Conservation (phyloP, 306 rosid genomes). For the Trichosanthes truncata region DNA sequence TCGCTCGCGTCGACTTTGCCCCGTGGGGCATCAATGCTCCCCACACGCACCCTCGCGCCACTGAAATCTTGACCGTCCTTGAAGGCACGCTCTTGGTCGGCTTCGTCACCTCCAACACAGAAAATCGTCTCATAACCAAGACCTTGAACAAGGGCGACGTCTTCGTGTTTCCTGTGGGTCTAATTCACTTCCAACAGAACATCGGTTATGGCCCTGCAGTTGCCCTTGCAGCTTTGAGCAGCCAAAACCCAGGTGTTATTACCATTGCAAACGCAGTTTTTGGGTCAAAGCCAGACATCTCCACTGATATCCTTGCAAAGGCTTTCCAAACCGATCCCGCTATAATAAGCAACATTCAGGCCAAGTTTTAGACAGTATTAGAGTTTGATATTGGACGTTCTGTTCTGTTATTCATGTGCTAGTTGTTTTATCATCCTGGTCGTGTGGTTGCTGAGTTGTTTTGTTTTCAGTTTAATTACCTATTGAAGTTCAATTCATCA, state of each 20-base stretch:
- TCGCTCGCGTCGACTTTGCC: slow-evolving; percentile 23
- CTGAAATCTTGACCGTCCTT: slow-evolving; percentile 21
- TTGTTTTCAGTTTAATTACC: background rate
- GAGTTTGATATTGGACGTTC: background rate
- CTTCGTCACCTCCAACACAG: slow-evolving; percentile 25
- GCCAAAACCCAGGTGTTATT: slow-evolving; percentile 30
- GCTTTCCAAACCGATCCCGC: slow-evolving; percentile 20
- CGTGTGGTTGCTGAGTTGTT: background rate
- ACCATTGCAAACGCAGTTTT: slow-evolving; percentile 26
- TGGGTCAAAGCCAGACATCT: slow-evolving; percentile 22
- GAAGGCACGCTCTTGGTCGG: slow-evolving; percentile 29
- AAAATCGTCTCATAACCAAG: slow-evolving; percentile 17
- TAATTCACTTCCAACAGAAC: slow-evolving; percentile 25
- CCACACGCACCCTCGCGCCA: slow-evolving; percentile 28
- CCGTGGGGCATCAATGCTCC: slow-evolving; percentile 25
- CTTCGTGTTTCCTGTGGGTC: slow-evolving; percentile 30
- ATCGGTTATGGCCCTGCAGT: slow-evolving; percentile 3
- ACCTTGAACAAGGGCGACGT: slow-evolving; percentile 20
- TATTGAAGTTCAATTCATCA: background rate
- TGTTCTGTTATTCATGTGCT: background rate
- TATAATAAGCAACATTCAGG: slow-evolving; percentile 1
- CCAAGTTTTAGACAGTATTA: slow-evolving; percentile 13
- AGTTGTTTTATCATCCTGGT: background rate
- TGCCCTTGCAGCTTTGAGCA: slow-evolving; percentile 28
- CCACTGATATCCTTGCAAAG: slow-evolving; percentile 19